Percentiles rank a stretch among this genome's conserved stretches.
Conservation (phyloP, 208 protist genomes). For the Naegleria fowleri region DNA sequence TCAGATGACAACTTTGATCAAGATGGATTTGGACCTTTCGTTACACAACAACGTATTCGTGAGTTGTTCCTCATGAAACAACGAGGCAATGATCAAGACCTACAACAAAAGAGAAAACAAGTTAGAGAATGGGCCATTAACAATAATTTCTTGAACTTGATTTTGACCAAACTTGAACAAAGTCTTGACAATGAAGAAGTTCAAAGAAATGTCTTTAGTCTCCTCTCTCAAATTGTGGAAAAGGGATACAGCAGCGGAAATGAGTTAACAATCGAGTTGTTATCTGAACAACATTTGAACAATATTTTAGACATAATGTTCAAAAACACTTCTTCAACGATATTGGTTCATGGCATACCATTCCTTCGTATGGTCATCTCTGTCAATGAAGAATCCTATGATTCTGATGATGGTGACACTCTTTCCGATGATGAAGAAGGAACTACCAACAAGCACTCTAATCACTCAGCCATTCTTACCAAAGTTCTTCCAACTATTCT, state of each 20-base stretch:
- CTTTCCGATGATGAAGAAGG: background rate
- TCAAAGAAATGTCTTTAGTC: background rate
- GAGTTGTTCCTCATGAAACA: slow-evolving; percentile 7
- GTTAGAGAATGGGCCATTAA: background rate
- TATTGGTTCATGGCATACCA: background rate
- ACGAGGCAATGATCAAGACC: slow-evolving; percentile 1
- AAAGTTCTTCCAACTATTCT: background rate
- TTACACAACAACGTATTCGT: slow-evolving; percentile 17
- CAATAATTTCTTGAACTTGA: background rate
- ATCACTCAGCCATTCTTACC: background rate
- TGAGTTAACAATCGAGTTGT: background rate
- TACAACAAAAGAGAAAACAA: slow-evolving; percentile 5
- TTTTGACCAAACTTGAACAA: background rate
- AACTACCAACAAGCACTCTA: background rate
- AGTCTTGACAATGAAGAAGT: background rate
- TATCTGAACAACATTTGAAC: background rate
- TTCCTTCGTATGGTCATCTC: background rate
- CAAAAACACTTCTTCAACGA: background rate
- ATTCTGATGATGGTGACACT: background rate
- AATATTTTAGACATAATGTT: background rate
- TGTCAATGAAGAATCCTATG: background rate
- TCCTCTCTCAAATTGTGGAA: slow-evolving; percentile 1
- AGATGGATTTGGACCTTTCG: slow-evolving; percentile 9
- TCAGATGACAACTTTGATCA: background rate
- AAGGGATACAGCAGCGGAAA: background rate